Base-by-base conservation (phyloP, 2,329 filamentous ascomycete species). In the Phialophora tarda region DNA sequence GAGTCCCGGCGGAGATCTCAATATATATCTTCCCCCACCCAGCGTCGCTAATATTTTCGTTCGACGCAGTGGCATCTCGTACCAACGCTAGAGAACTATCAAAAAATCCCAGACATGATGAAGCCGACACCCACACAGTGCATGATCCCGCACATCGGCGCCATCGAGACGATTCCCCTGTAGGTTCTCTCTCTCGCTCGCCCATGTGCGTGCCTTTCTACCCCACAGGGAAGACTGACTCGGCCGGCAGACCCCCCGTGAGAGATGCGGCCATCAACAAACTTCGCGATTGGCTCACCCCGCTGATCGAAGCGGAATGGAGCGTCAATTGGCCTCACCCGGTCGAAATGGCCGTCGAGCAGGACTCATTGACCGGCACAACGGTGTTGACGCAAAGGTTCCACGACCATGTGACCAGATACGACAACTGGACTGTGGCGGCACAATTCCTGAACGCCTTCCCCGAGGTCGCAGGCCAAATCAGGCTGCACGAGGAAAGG, bases 81-180 rank as follows among this genome's bases (percentile, higher is more conserved):
- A 11, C 65, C 65, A 4, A 70, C 66, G 8, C 32, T 50, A 11
- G 63, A 66, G 32, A 62, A 55, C 50, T 70, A 70, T 23, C 44
- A 63, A 7, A 68, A 59, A 32, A 24, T 70, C 7, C 68, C 68
- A 1, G 68, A 70, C 26, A 70, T 70, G 66, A 68, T 70, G 66
- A 70, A 68, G 55, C 68, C 68, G 38, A 70, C 68, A 56, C 68
- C 68, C 0, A 50, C 59, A 12, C 68, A 70, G 47, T 63, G 68
- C 34, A 68, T 68, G 68, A 58, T 66, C 38, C 68, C 68, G 17
- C 68, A 70, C 54, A 68, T 70, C 14, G 66, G 66, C 8, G 68
- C 68, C n/a, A 70, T 70, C 21, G 68, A 70, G 41, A 68, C 66
- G 17, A 65, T 70, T n/a, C 68, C 68, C 50, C 24, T 70, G 68